phyloP scores from a whole-genome alignment of 2,329 filamentous ascomycete genomes.

The Penicillium sp. region DNA sequence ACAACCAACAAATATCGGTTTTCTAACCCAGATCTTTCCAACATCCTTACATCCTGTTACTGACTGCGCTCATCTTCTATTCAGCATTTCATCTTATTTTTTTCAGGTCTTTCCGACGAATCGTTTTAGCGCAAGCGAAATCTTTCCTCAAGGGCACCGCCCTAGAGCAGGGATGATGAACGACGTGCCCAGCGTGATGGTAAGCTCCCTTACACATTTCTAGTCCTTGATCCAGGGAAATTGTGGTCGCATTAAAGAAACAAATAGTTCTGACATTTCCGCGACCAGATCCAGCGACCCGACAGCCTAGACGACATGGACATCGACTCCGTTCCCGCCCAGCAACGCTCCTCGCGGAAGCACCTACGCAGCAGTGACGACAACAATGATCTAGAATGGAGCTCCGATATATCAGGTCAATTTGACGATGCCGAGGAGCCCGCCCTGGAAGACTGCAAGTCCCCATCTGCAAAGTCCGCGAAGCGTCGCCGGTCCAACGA shows the following conservation, averaged over 20 bases:
- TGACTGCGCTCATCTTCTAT: not conserved
- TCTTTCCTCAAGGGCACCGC: conserved; percentile 13
- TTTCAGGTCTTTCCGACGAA: not conserved
- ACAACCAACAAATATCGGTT: not conserved
- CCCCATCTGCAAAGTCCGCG: conserved; percentile 31
- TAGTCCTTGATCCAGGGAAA: conserved; percentile 2
- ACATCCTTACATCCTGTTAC: not conserved
- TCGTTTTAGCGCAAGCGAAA: not conserved
- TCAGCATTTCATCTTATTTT: not conserved
- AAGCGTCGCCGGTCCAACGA: conserved; percentile 48
- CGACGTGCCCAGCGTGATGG: conserved; percentile 12
- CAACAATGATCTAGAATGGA: conserved; percentile 20
- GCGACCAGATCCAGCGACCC: conserved; percentile 9
- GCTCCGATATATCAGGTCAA: conserved; percentile 35
- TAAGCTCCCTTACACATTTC: conserved; percentile 14
- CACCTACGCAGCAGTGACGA: conserved; percentile 26
- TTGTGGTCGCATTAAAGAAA: conserved; percentile 7
- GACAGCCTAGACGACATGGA: conserved; percentile 14
- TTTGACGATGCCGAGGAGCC: conserved; percentile 39
- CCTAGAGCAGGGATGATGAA: conserved; percentile 15
- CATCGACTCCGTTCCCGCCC: conserved; percentile 16
- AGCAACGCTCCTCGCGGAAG: conserved; percentile 30
- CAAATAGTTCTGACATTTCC: conserved; percentile 7
- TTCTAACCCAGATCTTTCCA: not conserved
- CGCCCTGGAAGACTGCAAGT: conserved; percentile 21